A percentile compares a stretch with the other conserved stretches of the same genome.
Evolutionary conservation across 805 yeast genomes (phyloP).

Genomic region (Starmerella lactis-condensi): DNA sequence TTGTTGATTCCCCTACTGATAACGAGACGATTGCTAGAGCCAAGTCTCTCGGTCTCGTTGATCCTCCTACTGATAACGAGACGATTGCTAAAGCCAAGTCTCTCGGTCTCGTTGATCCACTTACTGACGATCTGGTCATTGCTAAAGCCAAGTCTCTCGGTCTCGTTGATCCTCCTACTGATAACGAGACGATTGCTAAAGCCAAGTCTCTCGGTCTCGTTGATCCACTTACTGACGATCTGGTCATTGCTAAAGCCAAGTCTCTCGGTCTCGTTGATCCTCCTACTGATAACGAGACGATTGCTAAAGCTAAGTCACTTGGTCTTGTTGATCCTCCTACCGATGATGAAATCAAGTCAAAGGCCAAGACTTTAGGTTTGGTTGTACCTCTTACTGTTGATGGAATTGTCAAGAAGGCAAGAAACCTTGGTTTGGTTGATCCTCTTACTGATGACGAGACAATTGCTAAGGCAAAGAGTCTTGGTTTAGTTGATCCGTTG

Average conservation of each 20-base stretch:
- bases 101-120: conserved; percentile 38
- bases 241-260: conserved; percentile 12
- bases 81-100: conserved; percentile 40
- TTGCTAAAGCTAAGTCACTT: conserved; percentile 56
- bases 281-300: conserved; percentile 6
- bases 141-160: conserved; percentile 9
- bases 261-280: conserved; percentile 16
- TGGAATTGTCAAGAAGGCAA: conserved; percentile 8
- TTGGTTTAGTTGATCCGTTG: conserved; percentile 9
- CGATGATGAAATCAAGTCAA: conserved; percentile 31
- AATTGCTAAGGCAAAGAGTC: conserved; percentile 4
- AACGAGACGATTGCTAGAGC: conserved; percentile 26
- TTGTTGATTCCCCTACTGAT: conserved; percentile 5
- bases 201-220: conserved; percentile 11
- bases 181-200: conserved; percentile 3
- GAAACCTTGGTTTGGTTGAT: conserved; percentile 8
- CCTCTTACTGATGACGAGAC: conserved; percentile 7
- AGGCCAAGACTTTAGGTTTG: conserved; percentile 18
- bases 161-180: conserved; percentile 6
- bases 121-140: conserved; percentile 5
- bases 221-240: conserved; percentile 5
- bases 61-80: conserved; percentile 22
- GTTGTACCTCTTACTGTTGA: conserved; percentile 7
- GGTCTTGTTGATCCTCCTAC: conserved; percentile 42
- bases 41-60: conserved; percentile 19